Base-by-base conservation (phyloP, 1,139 yeast species). In the Williopsis jadinii region DNA sequence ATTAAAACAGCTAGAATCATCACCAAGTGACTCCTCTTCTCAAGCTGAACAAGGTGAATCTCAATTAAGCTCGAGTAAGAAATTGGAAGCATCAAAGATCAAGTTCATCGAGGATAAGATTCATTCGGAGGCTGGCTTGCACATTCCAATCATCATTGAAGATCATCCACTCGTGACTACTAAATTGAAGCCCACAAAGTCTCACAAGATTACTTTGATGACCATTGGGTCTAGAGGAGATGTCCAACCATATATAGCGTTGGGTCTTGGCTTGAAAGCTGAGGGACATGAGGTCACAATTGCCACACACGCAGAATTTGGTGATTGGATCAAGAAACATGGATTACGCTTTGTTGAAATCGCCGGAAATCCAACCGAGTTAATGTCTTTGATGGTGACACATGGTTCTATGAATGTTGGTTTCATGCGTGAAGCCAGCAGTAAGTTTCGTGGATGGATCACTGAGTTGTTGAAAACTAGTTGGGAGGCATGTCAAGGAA, bases 221-320 rank as follows among this genome's bases (percentile, higher is more conserved):
- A 90, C 97, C 0, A 90, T 90, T 56, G 97, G 97, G 0, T 86
- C 96, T 0, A 69, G 97, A 43, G 97, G 97, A 35, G 97, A 90
- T 62, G 97, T 90, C 8, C 97, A 90, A 59, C 97, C 97, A 0
- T 92, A 88, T 58, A 83, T 90, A 49, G 92, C 97, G 0, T 64
- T 90, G n/a, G 94, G 86, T 1, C 77, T 80, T 52, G 95, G 92
- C 0, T 66, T 90, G 37, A 62, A 77, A 36, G 67, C 68, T 28
- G 96, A 90, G 54, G 97, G 97, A 0, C 97, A 90, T 56, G 61
- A 61, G 15, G 95, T 87, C 2, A 79, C 81, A 19, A 88, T 90
- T 45, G 95, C 94, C 0, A 84, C 97, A 0, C 97, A 90, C 59
- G 54, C 56, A 0, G 97, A 90, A 59, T 90, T 88, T 58, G 68